These are phyloP conservation scores for Dictyostelium capitatum DNA, from an alignment of 78 protist species.

Conservation along the genomic window DNA sequence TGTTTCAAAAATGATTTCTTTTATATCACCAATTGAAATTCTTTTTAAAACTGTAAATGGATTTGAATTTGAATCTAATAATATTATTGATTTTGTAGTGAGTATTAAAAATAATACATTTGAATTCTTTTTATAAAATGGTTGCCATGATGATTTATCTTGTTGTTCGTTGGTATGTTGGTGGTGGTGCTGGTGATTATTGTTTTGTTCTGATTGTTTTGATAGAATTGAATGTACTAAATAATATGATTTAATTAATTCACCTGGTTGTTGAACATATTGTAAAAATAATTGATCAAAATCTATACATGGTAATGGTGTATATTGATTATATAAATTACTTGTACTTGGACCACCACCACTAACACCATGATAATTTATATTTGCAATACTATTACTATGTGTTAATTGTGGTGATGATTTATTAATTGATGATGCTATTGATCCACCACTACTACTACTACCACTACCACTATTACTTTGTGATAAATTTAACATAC, in stretches of 20 bases:
- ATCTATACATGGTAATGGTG: conserved; percentile 37
- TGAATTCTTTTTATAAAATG: conserved; percentile 66
- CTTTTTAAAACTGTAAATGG: conserved; percentile 30
- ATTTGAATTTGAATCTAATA: conserved; percentile 33
- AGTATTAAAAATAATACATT: neutral
- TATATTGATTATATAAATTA: conserved; percentile 6
- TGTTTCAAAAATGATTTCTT: conserved; percentile 37
- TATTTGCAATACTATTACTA: neutral
- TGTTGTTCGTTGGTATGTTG: conserved; percentile 4
- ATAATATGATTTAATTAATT: conserved; percentile 15
- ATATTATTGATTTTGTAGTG: neutral
- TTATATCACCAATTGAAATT: conserved; percentile 19
- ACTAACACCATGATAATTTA: neutral
- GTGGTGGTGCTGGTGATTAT: neutral
- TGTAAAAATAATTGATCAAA: conserved; percentile 27
- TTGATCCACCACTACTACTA: neutral
- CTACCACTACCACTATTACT: neutral
- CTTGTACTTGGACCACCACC: conserved; percentile 6
- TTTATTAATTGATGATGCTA: neutral
- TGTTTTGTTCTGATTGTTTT: neutral
- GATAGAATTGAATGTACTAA: conserved; percentile 35
- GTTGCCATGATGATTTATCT: conserved; percentile 51
- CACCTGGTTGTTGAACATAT: neutral
- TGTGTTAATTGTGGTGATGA: neutral
- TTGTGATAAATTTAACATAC: neutral